Evolutionary conservation across 139 green algal species (phyloP), one percentile per base, ranked within the genome.

Genomic region (Edaphochlamys debaryana): DNA sequence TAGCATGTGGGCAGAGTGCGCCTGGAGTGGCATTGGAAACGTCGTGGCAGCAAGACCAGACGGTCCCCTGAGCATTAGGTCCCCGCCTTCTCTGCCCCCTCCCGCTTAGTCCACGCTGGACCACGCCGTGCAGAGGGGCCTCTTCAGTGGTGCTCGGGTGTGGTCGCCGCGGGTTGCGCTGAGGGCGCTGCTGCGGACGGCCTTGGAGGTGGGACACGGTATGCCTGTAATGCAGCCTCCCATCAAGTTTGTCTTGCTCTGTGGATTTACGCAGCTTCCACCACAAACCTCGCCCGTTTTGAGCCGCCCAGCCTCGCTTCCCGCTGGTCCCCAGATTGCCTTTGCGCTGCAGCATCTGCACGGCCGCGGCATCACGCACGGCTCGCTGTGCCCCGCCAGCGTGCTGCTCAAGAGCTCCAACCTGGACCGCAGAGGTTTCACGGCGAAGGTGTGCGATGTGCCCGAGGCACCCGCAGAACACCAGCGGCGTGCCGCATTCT

Each of bases 381-480:
- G 73, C 52, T 34, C 56, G 36, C 73, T 80, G 36, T 25, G 73
- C 9, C 73, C 73, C 0, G 38, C 37, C 40, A 80, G 69, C 37
- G 73, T 80, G 73, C 56, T 80, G 56, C 73, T 80, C 11, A 80
- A 80, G 73, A 80, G 73, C 73, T 56, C 73, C 56, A 80, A 60
- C 73, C 38, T 80, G 19, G 73, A 80, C 56, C 56, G 73, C 23
- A 25, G 73, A 0, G 73, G 73, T 5, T 80, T 80, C 73, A 80
- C 73, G 0, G 73, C 27, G 29, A 80, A 80, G 73, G 73, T 80
- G 23, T 1, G 66, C 9, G 4, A 17, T 30, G 34, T 8, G 1
- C 41, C 23, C 25, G 20, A 30, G n/a, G n/a, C n/a, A n/a, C n/a
- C n/a, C n/a, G n/a, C n/a, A n/a, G n/a, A n/a, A n/a, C n/a, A n/a